A percentile compares a stretch with the other conserved stretches of the same genome.
phyloP scores from a whole-genome alignment of 805 yeast species.

The Candida argentea region DNA sequence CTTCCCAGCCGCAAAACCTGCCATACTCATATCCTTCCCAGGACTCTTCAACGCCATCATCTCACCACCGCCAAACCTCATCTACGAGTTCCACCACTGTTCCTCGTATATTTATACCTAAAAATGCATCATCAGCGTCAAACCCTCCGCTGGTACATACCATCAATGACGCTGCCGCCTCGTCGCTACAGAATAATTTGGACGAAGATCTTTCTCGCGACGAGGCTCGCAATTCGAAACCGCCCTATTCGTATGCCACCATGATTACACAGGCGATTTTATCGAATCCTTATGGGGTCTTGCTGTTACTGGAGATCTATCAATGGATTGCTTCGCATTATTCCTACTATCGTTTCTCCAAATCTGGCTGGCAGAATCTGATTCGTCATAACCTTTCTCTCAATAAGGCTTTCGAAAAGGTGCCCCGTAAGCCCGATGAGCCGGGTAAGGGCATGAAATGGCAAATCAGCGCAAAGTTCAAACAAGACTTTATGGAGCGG shows the following conservation, averaged over 20 bases:
- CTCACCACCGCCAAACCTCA: conserved; percentile 5
- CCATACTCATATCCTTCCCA: too few relatives aligned
- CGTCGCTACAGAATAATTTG: conserved; percentile 33
- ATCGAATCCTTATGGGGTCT: conserved; percentile 76
- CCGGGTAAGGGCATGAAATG: conserved; percentile 99
- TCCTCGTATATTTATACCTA: conserved; percentile 9
- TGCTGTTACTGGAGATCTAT: conserved; percentile 86
- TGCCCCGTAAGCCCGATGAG: conserved; percentile 88
- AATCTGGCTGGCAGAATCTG: conserved; percentile 98
- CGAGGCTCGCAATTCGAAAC: conserved; percentile 87
- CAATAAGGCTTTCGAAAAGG: conserved; percentile 96
- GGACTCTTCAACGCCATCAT: too few relatives aligned
- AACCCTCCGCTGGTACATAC: conserved; percentile 20
- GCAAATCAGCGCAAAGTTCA: conserved; percentile 84
- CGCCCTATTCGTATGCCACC: conserved; percentile 94
- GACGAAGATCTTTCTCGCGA: conserved; percentile 73
- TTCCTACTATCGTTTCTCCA: conserved; percentile 84
- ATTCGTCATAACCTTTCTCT: conserved; percentile 90
- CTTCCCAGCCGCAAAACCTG: neutral
- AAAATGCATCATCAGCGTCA: conserved; percentile 5
- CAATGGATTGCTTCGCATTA: conserved; percentile 82
- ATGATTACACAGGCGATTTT: conserved; percentile 97
- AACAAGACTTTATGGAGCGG: conserved; percentile 74
- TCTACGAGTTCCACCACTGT: too few relatives aligned
- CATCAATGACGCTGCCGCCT: conserved; percentile 29